phyloP scores from a whole-genome alignment of 805 yeast species.

The Ogataea degrootiae region DNA sequence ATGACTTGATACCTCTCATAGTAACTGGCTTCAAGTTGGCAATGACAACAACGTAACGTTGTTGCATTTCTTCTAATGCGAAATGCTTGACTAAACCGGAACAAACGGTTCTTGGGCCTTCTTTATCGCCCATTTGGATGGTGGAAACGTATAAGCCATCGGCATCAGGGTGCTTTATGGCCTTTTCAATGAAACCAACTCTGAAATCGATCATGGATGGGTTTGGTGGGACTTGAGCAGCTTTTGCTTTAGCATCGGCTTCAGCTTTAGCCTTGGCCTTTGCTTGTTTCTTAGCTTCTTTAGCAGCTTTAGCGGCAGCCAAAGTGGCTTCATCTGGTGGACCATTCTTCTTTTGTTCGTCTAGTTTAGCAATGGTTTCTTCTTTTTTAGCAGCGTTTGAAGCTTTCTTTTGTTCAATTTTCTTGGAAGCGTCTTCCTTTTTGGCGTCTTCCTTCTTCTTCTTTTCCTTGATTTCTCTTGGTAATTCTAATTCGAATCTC shows the following conservation, averaged over 20 bases:
- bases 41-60: constrained; percentile 82
- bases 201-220: constrained; percentile 89
- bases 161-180: constrained; percentile 96
- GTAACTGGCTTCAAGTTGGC: constrained; percentile 97
- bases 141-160: constrained; percentile 95
- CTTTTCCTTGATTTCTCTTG: constrained; percentile 46
- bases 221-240: constrained; percentile 59
- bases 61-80: constrained; percentile 92
- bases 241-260: constrained; percentile 44
- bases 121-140: constrained; percentile 92
- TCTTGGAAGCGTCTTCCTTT: constrained; percentile 16
- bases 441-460: constrained; percentile 29
- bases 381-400: constrained; percentile 7
- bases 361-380: constrained; percentile 6
- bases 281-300: constrained; percentile 37
- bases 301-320: constrained; percentile 31
- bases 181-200: constrained; percentile 96
- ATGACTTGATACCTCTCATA: constrained; percentile 95
- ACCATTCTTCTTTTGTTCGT: constrained; percentile 13
- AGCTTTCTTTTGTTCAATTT: constrained; percentile 6
- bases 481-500: constrained; percentile 57
- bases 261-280: constrained; percentile 60
- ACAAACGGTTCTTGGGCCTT: constrained; percentile 97
- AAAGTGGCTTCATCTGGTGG: constrained; percentile 29
- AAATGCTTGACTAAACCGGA: constrained; percentile 90